Evolutionary conservation across 73 alveolate species (phyloP).

Genomic region (Breviolum minutum): DNA sequence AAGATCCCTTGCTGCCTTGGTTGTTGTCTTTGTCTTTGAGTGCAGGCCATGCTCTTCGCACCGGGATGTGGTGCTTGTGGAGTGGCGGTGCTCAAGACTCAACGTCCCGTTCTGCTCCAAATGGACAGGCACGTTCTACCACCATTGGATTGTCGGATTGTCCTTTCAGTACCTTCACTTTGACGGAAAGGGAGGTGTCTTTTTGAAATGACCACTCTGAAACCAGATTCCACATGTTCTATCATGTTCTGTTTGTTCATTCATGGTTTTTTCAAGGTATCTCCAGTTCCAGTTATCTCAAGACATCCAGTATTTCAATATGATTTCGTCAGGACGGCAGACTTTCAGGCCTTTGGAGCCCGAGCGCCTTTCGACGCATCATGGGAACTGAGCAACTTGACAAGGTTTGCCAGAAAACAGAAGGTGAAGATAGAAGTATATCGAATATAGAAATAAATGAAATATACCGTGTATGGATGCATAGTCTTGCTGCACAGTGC

Average conservation of each 20-base stretch:
- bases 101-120: slow-evolving; percentile 88
- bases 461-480: no score
- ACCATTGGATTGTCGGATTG: neutral
- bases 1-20: neutral
- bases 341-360: slow-evolving; percentile 72
- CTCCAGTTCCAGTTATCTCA: neutral
- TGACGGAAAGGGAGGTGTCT: neutral
- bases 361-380: slow-evolving; percentile 87
- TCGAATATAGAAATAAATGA: neutral
- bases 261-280: neutral
- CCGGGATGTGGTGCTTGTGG: slow-evolving; percentile 57
- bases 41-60: slow-evolving; percentile 65
- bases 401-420: neutral
- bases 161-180: neutral
- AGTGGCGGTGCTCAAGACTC: slow-evolving; percentile 58
- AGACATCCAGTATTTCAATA: no score
- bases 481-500: no score
- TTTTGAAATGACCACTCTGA: neutral
- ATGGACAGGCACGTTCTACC: slow-evolving; percentile 28
- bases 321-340: slow-evolving; percentile 23
- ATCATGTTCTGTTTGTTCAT: neutral
- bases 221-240: neutral
- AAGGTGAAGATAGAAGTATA: neutral
- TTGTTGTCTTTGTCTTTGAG: neutral
- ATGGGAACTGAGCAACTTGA: slow-evolving; percentile 40